Conservation (phyloP, 495 filamentous ascomycete species). For the Amphirosellinia nigrospora region DNA sequence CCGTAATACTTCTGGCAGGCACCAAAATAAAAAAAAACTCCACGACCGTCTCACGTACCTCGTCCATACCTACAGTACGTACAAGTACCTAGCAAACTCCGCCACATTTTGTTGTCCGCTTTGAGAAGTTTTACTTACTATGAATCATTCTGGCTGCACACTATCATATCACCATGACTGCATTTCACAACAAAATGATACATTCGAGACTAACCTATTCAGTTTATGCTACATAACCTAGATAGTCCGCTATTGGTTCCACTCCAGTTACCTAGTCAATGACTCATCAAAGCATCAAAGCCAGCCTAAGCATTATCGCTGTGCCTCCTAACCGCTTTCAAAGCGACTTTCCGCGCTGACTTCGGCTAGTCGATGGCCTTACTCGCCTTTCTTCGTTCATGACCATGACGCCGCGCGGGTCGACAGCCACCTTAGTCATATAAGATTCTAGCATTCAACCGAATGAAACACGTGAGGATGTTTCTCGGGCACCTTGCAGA, state of each 20-base stretch:
- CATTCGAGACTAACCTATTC: not conserved
- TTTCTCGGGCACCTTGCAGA: not conserved
- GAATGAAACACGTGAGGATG: not conserved
- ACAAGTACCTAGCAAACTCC: not conserved
- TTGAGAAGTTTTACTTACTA: too few species aligned
- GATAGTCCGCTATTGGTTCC: not conserved
- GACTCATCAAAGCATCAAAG: conserved; percentile 11
- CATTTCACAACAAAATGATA: not conserved
- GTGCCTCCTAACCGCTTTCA: not conserved
- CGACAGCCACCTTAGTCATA: not conserved
- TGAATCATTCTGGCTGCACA: conserved; percentile 13
- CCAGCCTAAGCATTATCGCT: not conserved
- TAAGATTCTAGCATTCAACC: not conserved
- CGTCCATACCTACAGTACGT: too few species aligned
- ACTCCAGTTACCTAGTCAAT: not conserved
- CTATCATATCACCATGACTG: not conserved
- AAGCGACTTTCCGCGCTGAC: not conserved
- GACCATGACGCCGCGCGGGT: not conserved
- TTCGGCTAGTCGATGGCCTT: not conserved
- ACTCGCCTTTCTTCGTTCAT: not conserved
- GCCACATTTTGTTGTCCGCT: not conserved
- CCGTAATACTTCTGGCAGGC: not conserved
- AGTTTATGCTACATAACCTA: not conserved
- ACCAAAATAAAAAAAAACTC: not conserved
- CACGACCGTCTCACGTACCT: too few species aligned